These are phyloP conservation scores for Davidsoniella virescens DNA, from an alignment of 2,329 filamentous ascomycete genomes.

Conservation along the genomic window DNA sequence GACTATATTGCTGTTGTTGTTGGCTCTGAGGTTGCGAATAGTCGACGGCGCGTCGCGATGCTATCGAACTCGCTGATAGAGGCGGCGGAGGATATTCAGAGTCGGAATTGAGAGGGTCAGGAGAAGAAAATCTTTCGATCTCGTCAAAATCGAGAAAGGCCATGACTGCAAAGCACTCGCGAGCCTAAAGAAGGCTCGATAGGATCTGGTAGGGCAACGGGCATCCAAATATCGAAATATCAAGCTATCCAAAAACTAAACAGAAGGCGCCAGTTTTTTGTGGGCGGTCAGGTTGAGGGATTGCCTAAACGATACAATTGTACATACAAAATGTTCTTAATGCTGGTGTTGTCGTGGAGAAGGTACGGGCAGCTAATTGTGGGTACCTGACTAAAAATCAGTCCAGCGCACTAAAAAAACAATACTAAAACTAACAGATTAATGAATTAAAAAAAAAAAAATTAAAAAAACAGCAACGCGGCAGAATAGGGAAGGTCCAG, in stretches of 20 bases:
- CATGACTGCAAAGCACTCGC: not conserved
- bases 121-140: conserved; percentile 6
- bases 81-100: conserved; percentile 2
- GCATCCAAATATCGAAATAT: too few species aligned
- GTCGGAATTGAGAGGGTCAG: conserved; percentile 12
- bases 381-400: too few species aligned
- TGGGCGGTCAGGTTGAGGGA: too few species aligned
- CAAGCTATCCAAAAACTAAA: too few species aligned
- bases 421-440: too few species aligned
- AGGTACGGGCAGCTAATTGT: too few species aligned
- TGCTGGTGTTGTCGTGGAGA: too few species aligned
- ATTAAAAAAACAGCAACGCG: not conserved
- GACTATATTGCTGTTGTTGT: not conserved
- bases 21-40: not conserved
- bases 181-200: not conserved
- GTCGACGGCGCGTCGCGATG: conserved; percentile 7
- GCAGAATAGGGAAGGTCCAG: not conserved
- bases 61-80: not conserved
- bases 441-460: not conserved
- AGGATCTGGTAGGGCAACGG: not conserved
- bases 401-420: not conserved
- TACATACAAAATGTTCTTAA: too few species aligned
- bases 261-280: not conserved
- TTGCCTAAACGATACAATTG: too few species aligned
- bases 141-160: not conserved